These are phyloP conservation scores for Centrapalus pauciflorus DNA, from an alignment of 129 eudicot species.

Conservation along the genomic window DNA sequence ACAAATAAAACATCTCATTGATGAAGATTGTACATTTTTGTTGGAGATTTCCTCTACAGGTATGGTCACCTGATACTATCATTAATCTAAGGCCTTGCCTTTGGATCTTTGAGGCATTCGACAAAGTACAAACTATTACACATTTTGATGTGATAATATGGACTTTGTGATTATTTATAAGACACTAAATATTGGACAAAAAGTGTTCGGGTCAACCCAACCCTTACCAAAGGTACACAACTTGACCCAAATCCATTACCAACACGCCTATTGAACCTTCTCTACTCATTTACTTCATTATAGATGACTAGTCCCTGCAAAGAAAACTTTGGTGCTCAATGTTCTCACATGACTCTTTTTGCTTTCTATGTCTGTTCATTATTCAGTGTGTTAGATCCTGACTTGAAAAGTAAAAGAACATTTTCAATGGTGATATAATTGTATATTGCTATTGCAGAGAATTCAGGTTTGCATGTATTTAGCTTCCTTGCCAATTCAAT, in stretches of 20 bases:
- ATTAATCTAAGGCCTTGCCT: not conserved
- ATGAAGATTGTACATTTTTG: constrained; percentile 78
- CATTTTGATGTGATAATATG: no score
- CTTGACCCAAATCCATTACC: no score
- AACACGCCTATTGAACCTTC: no score
- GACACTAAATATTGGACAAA: no score
- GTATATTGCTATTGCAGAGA: constrained; percentile 50
- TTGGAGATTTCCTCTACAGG: constrained; percentile 86
- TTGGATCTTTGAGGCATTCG: not conserved
- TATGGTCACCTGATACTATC: constrained; percentile 9
- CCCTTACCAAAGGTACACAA: no score
- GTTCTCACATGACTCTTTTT: not conserved
- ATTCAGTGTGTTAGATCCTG: not conserved
- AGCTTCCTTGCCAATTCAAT: constrained; percentile 95
- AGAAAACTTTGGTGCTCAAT: not conserved
- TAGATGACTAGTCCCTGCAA: not conserved
- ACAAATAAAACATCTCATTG: constrained; percentile 53
- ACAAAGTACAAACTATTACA: no score
- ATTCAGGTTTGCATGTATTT: constrained; percentile 94
- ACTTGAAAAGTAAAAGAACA: not conserved
- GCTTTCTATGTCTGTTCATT: not conserved
- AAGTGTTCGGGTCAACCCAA: no score
- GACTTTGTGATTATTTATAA: no score
- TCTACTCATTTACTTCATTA: not conserved
- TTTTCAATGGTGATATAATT: constrained; percentile 2